Evolutionary conservation across 805 yeast genomes (phyloP).

Genomic region (Kuraishia hungarica): DNA sequence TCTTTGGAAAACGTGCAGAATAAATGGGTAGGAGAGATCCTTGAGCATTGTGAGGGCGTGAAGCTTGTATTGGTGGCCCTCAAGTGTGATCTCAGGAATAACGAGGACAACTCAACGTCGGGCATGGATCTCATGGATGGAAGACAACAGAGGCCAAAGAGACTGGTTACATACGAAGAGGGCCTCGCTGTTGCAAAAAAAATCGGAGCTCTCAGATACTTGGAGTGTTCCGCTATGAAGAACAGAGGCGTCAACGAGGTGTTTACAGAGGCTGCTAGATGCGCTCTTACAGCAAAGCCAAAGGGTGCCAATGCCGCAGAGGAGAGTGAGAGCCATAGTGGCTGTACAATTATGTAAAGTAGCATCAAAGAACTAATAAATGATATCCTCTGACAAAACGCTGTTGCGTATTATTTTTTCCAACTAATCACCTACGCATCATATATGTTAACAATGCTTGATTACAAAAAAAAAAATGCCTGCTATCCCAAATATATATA

Average conservation of each 20-base stretch:
- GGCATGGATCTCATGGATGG: constrained; percentile 19
- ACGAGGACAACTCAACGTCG: constrained; percentile 34
- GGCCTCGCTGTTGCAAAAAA: constrained; percentile 88
- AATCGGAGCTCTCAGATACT: constrained; percentile 88
- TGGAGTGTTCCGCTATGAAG: constrained; percentile 95
- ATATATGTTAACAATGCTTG: too few relatives aligned
- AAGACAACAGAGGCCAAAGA: constrained; percentile 15
- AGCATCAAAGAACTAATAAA: background rate
- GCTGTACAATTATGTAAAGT: constrained; percentile 8
- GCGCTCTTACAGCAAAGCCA: constrained; percentile 85
- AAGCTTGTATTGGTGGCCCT: constrained; percentile 88
- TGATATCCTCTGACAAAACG: background rate
- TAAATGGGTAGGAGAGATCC: constrained; percentile 95
- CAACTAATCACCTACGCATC: too few relatives aligned
- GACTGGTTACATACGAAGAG: constrained; percentile 80
- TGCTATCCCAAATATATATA: too few relatives aligned
- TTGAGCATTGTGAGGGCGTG: constrained; percentile 96
- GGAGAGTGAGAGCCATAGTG: constrained; percentile 28
- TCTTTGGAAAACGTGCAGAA: constrained; percentile 91
- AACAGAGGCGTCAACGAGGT: constrained; percentile 99
- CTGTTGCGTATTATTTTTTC: too few relatives aligned
- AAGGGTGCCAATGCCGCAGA: constrained; percentile 59
- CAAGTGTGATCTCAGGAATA: constrained; percentile 84
- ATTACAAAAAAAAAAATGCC: too few relatives aligned
- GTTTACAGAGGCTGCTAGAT: constrained; percentile 96